Base-by-base conservation (phyloP, 2,329 filamentous ascomycete species). In the Venturiaceae sp. region DNA sequence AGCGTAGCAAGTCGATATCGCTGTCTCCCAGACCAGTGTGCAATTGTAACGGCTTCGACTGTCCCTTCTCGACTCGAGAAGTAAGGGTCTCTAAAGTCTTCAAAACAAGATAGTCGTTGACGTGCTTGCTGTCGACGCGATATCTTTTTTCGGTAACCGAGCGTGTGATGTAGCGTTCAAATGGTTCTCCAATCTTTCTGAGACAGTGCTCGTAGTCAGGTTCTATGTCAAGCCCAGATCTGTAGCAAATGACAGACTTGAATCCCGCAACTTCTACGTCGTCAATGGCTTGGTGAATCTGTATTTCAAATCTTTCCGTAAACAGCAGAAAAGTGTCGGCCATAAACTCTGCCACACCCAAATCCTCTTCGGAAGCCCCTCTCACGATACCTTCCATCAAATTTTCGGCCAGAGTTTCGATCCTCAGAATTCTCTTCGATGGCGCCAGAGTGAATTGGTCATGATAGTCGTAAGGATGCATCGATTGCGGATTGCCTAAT, bases 1-100 rank as follows among this genome's bases (percentile, higher is more conserved):
- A 81, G 55, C 80, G 81, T 2, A 82, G 74, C 28, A 95, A 74
- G 4, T 77, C 81, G 55, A 94, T 86, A 65, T 94, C 89, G 63
- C 85, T 88, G 66, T 94, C 90, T 0, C 90, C 89, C 0, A 94
- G 77, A 0, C 89, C 89, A 0, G 88, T 94, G 66, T 95, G 90
- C 63, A 95, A 87, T 66, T 95, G 90, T 13, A 95, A 75, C 0
- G 89, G 88, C 67, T 92, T 94, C 59, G 81, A 81, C 1, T 70
- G 60, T 32, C 72, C 71, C 3, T 68, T 68, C 19, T 68, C 69
- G 33, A 74, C 71, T 37, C 77, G 70, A 55, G 65, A 67, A 1
- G 72, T 72, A 6, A 92, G 79, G 30, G 84, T 68, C 50, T 79
- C 75, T 6, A 89, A 83, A 0, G 84, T 79, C 32, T 79, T 75